phyloP scores from a whole-genome alignment of 306 rosid species.

The Casuarina equisetifolia region DNA sequence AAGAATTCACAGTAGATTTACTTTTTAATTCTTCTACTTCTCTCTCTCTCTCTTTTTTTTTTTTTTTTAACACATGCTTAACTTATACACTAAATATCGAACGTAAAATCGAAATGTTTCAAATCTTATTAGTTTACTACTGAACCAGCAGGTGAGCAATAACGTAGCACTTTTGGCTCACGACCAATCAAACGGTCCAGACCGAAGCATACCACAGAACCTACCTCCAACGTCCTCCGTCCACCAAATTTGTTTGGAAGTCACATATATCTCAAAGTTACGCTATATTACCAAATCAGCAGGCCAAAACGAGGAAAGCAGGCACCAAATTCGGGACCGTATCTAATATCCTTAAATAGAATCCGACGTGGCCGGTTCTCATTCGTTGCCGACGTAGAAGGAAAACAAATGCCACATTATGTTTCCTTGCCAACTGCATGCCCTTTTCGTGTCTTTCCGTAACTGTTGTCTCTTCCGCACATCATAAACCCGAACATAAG shows the following conservation, averaged over 20 bases:
- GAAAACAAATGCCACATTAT: slow-evolving; percentile 22
- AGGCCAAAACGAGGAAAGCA: not conserved
- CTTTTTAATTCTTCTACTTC: no score
- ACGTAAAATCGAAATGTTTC: no score
- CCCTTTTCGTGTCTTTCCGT: slow-evolving; percentile 21
- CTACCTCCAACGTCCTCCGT: not conserved
- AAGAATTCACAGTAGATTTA: no score
- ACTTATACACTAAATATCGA: no score
- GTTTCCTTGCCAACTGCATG: slow-evolving; percentile 15
- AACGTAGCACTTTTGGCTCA: no score
- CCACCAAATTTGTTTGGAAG: no score
- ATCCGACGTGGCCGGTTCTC: not conserved
- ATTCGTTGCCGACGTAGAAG: not conserved
- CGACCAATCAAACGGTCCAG: no score
- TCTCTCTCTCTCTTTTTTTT: no score
- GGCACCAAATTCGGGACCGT: not conserved
- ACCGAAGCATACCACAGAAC: not conserved
- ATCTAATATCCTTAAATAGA: not conserved
- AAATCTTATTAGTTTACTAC: no score
- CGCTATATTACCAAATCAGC: not conserved
- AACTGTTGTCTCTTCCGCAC: not conserved
- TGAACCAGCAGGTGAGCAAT: no score
- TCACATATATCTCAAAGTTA: no score
- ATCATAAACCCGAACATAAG: not conserved
- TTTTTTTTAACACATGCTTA: no score